Base-by-base conservation (phyloP, 306 rosid species). In the Cyclanthera cordifolia region DNA sequence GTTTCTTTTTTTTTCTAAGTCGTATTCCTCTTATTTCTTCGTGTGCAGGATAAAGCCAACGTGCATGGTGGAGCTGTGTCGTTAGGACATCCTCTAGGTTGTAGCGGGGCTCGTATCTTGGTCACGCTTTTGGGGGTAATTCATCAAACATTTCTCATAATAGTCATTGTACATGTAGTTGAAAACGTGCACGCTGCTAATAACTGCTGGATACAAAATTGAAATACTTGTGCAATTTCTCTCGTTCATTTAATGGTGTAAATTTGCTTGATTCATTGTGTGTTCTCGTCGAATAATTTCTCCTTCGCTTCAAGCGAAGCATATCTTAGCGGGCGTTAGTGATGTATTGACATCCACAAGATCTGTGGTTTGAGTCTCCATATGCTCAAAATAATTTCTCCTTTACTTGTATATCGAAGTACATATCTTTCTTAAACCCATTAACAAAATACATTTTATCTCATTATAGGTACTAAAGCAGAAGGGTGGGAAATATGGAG, bases 21-120 rank as follows among this genome's bases (percentile, higher is more conserved):
- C 4, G 14, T 64, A 14, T 39, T 21, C 53, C 15, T 51, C 53
- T n/a, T 17, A 32, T 30, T 32, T n/a, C n/a, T 50, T 48, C 19
- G 34, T 52, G 21, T 21, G 20, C 77, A 91, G 97, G 91, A 81
- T 52, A 94, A 83, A 63, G 95, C 90, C 25, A 94, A 94, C 25
- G 89, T 90, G 54, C 93, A 90, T 53, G 99, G 99, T 76, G 99
- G 99, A 77, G 95, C 96, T 15, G 99, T 94, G 61, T 77, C 95
- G 1, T 79, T 94, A 86, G 99, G 99, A 66, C 99, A 94, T 74
- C 99, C 99, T 79, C 90, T 94, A n/a, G 99, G 99, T 57, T 94
- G 99, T 79, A 94, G 99, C 32, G 99, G 99, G 48, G 99, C 99
- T 23, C 97, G 99, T 67, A 88, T 94, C 79, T 77, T 94, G 78